A percentile compares a stretch with the other conserved stretches of the same genome.
Conservation (phyloP, 257 asterid genomes). For the Salvia hispanica region DNA sequence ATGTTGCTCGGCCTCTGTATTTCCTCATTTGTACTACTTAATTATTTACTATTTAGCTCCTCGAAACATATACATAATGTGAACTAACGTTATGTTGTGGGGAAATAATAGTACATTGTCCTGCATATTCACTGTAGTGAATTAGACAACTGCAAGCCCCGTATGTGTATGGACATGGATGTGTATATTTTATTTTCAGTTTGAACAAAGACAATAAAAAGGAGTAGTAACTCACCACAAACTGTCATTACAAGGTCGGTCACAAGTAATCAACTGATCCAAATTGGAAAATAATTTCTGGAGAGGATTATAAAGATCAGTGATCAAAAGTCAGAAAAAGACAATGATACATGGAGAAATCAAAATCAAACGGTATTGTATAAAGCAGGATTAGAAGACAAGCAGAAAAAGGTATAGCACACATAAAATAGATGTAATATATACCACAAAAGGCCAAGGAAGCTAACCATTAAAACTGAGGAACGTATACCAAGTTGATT, state of each 20-base stretch:
- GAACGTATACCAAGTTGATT: conserved; percentile 43
- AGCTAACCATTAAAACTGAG: conserved; percentile 74
- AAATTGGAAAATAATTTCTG: conserved; percentile 79
- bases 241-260: conserved; percentile 62
- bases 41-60: background rate
- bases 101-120: conserved; percentile 4
- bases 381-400: conserved; percentile 23
- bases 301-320: conserved; percentile 32
- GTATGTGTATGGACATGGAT: background rate
- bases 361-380: conserved; percentile 4
- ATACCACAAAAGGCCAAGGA: conserved; percentile 30
- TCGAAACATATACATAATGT: background rate
- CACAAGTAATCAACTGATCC: conserved; percentile 78
- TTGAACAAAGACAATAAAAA: conserved; percentile 22
- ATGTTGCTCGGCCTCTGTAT: background rate
- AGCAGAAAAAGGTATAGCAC: conserved; percentile 13
- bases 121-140: conserved; percentile 18
- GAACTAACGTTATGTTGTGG: background rate
- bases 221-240: conserved; percentile 69
- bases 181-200: conserved; percentile 3
- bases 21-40: conserved; percentile 21
- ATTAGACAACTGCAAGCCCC: conserved; percentile 8
- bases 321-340: conserved; percentile 29
- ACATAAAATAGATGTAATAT: background rate
- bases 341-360: background rate